phyloP scores from a whole-genome alignment of 768 basidiomycete genomes.

The Boletus speciosus region DNA sequence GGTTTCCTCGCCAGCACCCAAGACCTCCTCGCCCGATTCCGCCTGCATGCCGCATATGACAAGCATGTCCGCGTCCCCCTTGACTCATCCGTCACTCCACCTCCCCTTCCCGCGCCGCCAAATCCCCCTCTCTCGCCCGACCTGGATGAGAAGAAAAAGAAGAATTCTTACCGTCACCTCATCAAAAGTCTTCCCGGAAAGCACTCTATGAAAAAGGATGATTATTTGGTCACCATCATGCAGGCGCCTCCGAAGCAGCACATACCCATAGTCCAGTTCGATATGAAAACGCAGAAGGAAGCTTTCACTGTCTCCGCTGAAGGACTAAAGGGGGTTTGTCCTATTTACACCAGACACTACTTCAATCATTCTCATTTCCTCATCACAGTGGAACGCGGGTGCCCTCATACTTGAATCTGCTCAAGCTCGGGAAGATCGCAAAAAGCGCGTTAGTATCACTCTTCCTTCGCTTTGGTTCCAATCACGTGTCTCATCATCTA shows the following conservation, averaged over 20 bases:
- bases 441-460: conserved; percentile 58
- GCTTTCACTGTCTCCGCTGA: conserved; percentile 72
- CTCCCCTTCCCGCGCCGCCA: conserved; percentile 30
- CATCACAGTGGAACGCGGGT: conserved; percentile 61
- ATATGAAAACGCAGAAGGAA: conserved; percentile 62
- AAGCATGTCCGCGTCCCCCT: conserved; percentile 66
- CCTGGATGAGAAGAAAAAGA: conserved; percentile 64
- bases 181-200: conserved; percentile 77
- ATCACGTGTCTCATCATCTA: conserved; percentile 11
- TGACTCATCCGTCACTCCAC: conserved; percentile 20
- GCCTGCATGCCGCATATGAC: conserved; percentile 72
- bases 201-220: conserved; percentile 78
- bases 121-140: conserved; percentile 48
- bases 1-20: conserved; percentile 67
- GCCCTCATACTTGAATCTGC: conserved; percentile 62
- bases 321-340: conserved; percentile 67
- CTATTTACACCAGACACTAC: conserved; percentile 11
- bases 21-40: conserved; percentile 72
- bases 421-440: conserved; percentile 74
- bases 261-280: conserved; percentile 59
- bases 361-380: conserved; percentile 9
- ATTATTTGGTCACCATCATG: conserved; percentile 64
- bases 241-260: conserved; percentile 69
- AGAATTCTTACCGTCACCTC: conserved; percentile 73
- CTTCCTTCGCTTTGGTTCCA: neutral